phyloP scores from a whole-genome alignment of 805 yeast species.

The Yamadazyma tumulicola region DNA sequence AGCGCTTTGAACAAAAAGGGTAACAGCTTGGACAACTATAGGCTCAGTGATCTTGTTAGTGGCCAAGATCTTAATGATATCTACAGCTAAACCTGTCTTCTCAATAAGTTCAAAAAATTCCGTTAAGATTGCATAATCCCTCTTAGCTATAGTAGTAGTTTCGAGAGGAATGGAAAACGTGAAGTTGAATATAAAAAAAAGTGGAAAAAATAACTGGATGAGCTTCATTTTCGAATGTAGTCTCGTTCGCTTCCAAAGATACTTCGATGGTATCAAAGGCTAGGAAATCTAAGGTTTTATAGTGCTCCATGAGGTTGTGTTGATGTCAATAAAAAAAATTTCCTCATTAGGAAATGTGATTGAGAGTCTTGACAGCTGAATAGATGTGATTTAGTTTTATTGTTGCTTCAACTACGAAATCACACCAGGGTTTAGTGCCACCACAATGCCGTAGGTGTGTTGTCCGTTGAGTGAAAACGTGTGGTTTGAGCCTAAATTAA shows the following conservation, averaged over 20 bases:
- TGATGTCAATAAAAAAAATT: conserved; percentile 1
- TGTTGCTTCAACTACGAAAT: too few relatives aligned
- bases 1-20: conserved; percentile 18
- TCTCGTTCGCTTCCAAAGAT: neutral
- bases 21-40: conserved; percentile 21
- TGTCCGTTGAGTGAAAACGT: too few relatives aligned
- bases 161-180: conserved; percentile 4
- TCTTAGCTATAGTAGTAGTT: conserved; percentile 4
- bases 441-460: too few relatives aligned
- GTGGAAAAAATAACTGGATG: conserved; percentile 5
- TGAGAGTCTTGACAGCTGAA: neutral
- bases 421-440: too few relatives aligned
- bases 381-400: too few relatives aligned
- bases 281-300: neutral
- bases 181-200: conserved; percentile 5
- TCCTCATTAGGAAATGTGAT: conserved; percentile 4
- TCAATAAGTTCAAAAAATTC: conserved; percentile 18
- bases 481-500: too few relatives aligned
- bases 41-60: conserved; percentile 23
- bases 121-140: conserved; percentile 21
- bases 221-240: conserved; percentile 4
- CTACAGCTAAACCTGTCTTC: conserved; percentile 20
- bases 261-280: neutral
- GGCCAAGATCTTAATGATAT: conserved; percentile 18
- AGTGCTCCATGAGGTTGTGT: neutral